phyloP scores from a whole-genome alignment of 2,329 filamentous ascomycete genomes.

The Microdochium paspali region DNA sequence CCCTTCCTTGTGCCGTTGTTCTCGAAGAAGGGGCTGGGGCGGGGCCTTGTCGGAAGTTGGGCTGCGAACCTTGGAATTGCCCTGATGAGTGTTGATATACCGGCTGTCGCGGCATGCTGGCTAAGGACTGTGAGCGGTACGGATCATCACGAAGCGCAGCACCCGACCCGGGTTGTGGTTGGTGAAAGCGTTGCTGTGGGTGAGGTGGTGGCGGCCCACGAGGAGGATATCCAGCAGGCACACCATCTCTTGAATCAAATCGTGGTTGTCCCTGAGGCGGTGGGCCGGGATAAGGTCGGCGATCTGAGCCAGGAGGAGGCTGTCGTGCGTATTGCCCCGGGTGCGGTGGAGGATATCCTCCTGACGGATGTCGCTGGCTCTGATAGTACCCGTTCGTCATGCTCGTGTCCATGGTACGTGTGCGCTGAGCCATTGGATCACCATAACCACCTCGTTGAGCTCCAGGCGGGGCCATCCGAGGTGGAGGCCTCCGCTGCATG shows the following conservation, averaged over 20 bases:
- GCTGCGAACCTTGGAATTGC: conserved; percentile 56
- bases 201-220: conserved; percentile 40
- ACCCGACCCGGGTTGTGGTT: conserved; percentile 38
- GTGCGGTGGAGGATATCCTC: conserved; percentile 30
- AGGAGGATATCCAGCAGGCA: conserved; percentile 32
- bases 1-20: conserved; percentile 83
- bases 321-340: conserved; percentile 29
- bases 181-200: conserved; percentile 39
- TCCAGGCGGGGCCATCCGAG: conserved; percentile 35
- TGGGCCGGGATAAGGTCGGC: conserved; percentile 62
- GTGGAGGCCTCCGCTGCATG: conserved; percentile 57
- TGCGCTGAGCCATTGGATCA: conserved; percentile 26
- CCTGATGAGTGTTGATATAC: conserved; percentile 58
- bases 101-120: conserved; percentile 62
- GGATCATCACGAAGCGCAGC: conserved; percentile 76
- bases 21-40: conserved; percentile 55
- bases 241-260: conserved; percentile 50
- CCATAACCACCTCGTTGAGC: conserved; percentile 24
- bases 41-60: conserved; percentile 68
- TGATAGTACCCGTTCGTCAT: conserved; percentile 43
- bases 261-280: conserved; percentile 39
- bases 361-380: conserved; percentile 40
- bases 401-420: conserved; percentile 32
- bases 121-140: conserved; percentile 90
- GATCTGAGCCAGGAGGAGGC: conserved; percentile 38